phyloP scores from a whole-genome alignment of 768 basidiomycete genomes.

The Guyanaporus albipodus region DNA sequence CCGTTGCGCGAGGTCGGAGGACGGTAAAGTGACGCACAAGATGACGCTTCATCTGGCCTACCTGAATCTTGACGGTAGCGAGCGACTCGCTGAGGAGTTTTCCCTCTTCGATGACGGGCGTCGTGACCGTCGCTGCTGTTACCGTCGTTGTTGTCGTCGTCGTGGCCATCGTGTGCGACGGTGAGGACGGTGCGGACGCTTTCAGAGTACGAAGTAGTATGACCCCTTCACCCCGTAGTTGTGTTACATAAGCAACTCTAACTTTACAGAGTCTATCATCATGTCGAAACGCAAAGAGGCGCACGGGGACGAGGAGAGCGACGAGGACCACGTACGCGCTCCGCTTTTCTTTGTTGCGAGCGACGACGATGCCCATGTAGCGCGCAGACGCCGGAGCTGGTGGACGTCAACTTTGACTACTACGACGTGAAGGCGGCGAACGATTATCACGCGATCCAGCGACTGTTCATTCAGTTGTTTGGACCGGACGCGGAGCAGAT shows the following conservation, averaged over 20 bases:
- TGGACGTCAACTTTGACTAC: constrained; percentile 69
- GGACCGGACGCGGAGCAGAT: constrained; percentile 68
- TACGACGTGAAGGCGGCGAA: constrained; percentile 78
- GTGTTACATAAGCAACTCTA: constrained; percentile 15
- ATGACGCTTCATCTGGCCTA: constrained; percentile 92
- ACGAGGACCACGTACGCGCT: constrained; percentile 33
- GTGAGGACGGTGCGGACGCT: constrained; percentile 8
- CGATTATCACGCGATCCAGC: constrained; percentile 85
- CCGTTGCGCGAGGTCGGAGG: neutral
- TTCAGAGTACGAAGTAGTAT: too few species aligned
- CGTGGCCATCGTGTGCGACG: constrained; percentile 21
- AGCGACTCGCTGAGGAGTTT: constrained; percentile 83
- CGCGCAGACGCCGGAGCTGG: constrained; percentile 15
- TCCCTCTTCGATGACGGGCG: constrained; percentile 63
- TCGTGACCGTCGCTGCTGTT: constrained; percentile 20
- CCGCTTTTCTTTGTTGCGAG: too few species aligned
- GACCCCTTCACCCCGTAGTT: constrained; percentile 6
- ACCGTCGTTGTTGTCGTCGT: constrained; percentile 13
- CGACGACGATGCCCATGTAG: constrained; percentile 8
- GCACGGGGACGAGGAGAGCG: constrained; percentile 32
- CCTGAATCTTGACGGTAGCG: constrained; percentile 85
- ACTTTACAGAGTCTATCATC: neutral
- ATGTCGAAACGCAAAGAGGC: constrained; percentile 58
- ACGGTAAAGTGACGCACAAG: constrained; percentile 53
- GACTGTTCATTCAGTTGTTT: constrained; percentile 67